These are phyloP conservation scores for Phoenix roebelenii DNA, from an alignment of 176 grass and related monocot species.

Conservation along the genomic window DNA sequence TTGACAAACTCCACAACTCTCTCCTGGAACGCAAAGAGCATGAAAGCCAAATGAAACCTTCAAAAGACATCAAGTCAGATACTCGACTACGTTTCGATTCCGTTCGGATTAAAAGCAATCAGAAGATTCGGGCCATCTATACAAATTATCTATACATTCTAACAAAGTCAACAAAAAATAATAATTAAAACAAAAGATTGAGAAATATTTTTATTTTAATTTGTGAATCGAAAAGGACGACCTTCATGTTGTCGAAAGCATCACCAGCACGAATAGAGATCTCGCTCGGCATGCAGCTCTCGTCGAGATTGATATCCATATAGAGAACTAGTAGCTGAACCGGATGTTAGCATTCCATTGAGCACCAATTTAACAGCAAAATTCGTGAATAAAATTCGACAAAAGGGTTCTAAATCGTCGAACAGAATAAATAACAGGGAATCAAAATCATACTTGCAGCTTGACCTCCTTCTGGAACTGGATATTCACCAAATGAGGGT, in stretches of 20 bases:
- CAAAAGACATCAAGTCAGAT: too few species aligned
- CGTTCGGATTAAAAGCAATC: too few species aligned
- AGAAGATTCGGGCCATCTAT: too few species aligned
- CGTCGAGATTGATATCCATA: slow-evolving; percentile 84
- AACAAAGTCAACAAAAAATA: too few species aligned
- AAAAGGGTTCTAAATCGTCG: neutral
- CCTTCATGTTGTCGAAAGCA: slow-evolving; percentile 91
- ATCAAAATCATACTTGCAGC: slow-evolving; percentile 46
- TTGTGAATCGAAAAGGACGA: neutral
- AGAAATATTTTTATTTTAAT: too few species aligned
- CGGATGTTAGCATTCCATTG: slow-evolving; percentile 5
- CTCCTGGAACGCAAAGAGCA: slow-evolving; percentile 35
- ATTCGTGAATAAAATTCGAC: neutral
- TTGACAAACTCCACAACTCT: slow-evolving; percentile 83
- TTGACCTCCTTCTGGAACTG: slow-evolving; percentile 89
- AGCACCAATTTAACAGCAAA: neutral
- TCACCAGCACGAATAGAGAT: slow-evolving; percentile 77
- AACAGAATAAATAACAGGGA: neutral
- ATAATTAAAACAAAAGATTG: neutral
- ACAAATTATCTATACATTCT: too few species aligned
- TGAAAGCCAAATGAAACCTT: too few species aligned
- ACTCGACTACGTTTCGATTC: too few species aligned
- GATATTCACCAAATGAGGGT: slow-evolving; percentile 91
- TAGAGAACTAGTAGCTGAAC: slow-evolving; percentile 65
- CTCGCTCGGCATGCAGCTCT: slow-evolving; percentile 88